Percentiles rank a stretch among this genome's conserved stretches.
These are phyloP conservation scores for Cocos nucifera DNA, from an alignment of 176 grass and related monocot genomes.

Conservation along the genomic window DNA sequence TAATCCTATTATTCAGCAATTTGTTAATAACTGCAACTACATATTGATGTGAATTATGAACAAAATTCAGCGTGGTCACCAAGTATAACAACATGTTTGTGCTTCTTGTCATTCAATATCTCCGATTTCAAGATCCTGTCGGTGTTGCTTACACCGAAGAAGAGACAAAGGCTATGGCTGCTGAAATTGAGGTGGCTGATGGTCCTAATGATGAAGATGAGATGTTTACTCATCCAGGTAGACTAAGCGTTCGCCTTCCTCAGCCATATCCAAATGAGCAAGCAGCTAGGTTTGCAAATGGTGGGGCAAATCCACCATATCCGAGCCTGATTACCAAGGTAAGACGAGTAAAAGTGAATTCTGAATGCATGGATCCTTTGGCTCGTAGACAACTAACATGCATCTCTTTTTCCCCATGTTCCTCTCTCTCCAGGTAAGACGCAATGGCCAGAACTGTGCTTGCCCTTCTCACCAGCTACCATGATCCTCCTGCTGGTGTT, in stretches of 20 bases:
- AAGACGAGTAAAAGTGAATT: not conserved
- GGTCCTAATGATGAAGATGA: constrained; percentile 97
- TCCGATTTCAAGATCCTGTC: constrained; percentile 78
- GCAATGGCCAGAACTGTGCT: constrained; percentile 96
- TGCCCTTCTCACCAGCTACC: constrained; percentile 93
- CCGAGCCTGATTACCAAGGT: constrained; percentile 96
- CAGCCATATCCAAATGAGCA: constrained; percentile 92
- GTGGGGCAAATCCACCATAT: constrained; percentile 87
- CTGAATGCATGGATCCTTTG: constrained; percentile 7
- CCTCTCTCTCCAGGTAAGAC: constrained; percentile 52
- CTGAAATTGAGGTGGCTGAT: constrained; percentile 94
- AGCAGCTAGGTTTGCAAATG: constrained; percentile 90
- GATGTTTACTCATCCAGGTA: constrained; percentile 80
- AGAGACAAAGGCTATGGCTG: constrained; percentile 81
- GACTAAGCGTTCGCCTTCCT: constrained; percentile 85
- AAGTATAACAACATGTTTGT: constrained; percentile 96
- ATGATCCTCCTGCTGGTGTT: constrained; percentile 88
- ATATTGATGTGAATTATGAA: constrained; percentile 1
- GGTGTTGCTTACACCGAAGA: constrained; percentile 98
- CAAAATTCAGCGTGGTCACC: constrained; percentile 85
- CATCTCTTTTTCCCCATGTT: constrained; percentile 6
- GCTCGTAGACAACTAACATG: not conserved
- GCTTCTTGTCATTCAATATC: constrained; percentile 98
- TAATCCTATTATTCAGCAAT: too few relatives aligned
- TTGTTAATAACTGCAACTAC: constrained; percentile 2